Evolutionary conservation across 345 rosid genomes (phyloP).

Genomic region (Litchi chinensis): DNA sequence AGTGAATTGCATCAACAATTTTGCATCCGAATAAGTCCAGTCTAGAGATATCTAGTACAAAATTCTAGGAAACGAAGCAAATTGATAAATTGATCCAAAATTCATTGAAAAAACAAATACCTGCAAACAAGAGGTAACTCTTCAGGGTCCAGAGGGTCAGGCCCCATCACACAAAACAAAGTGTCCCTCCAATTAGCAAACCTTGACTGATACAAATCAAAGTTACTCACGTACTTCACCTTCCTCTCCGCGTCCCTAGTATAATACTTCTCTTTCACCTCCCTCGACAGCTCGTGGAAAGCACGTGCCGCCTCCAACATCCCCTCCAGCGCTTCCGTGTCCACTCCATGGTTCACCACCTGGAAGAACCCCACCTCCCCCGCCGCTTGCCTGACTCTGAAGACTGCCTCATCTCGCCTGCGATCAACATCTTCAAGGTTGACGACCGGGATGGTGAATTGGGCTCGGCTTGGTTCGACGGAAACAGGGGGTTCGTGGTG

Average conservation of each 20-base stretch:
- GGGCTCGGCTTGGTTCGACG: neutral
- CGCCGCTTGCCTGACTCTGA: slow-evolving; percentile 28
- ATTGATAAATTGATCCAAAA: neutral
- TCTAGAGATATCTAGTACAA: neutral
- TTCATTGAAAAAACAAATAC: neutral
- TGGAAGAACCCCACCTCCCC: slow-evolving; percentile 42
- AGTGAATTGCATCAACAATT: too few species aligned
- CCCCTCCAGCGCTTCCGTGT: slow-evolving; percentile 22
- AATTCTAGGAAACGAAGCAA: neutral
- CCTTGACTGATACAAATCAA: slow-evolving; percentile 19
- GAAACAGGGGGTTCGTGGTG: neutral
- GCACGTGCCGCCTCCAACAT: slow-evolving; percentile 30
- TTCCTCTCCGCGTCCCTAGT: slow-evolving; percentile 23
- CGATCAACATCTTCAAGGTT: slow-evolving; percentile 7
- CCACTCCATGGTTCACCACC: slow-evolving; percentile 36
- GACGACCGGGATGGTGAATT: slow-evolving; percentile 20
- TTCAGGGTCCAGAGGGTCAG: slow-evolving; percentile 14
- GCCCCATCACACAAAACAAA: slow-evolving; percentile 10
- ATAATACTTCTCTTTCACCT: slow-evolving; percentile 29
- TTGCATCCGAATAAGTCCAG: too few species aligned
- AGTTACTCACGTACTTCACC: slow-evolving; percentile 25
- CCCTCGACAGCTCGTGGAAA: slow-evolving; percentile 37
- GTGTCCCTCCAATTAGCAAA: slow-evolving; percentile 32
- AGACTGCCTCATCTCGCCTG: slow-evolving; percentile 21
- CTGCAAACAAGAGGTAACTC: slow-evolving; percentile 27